Base-by-base conservation (phyloP, 345 rosid genomes). In the Populus alba region DNA sequence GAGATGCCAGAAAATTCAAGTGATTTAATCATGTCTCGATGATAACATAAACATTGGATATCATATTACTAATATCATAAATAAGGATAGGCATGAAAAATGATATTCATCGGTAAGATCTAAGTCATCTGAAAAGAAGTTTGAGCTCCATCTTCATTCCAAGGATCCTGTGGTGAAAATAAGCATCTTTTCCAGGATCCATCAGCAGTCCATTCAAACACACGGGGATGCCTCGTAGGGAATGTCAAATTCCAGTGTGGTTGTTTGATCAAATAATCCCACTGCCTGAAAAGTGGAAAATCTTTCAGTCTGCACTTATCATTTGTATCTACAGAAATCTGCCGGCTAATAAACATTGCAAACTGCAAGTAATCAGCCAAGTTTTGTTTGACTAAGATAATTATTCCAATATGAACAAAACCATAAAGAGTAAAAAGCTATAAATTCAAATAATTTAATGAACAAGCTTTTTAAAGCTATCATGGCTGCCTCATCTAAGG, bases 161-260 rank as follows among this genome's bases (percentile, higher is more conserved):
- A 38, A 13, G 22, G 37, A n/a, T n/a, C 70, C 35, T 62, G 25
- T 8, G 53, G 6, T 39, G 76, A 38, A 13, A n/a, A 35, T 38
- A 45, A 41, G 25, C 86, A 77, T 55, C 85, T 84, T 72, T 68
- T 86, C 97, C 98, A 93, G 71, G 75, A 81, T 71, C 97, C 98
- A 61, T 80, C 75, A 8, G 68, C 79, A 10, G 81, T 83, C 85
- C 98, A 88, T 78, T 86, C 89, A 65, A 95, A 92, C 49, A 89
- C 79, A n/a, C 89, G 92, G 2, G 93, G 87, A 81, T 81, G 90
- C 83, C 73, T 82, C 81, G 3, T 62, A 3, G 93, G 96, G 84
- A 93, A 93, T 0, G 92, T 86, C 74, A 74, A 76, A 65, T 11
- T 68, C 95, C 98, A 95, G 20, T 86, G 87, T 29, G 97, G 97